A percentile compares a stretch with the other conserved stretches of the same genome.
phyloP scores from a whole-genome alignment of 148 eudicot species.

The Cornus florida region DNA sequence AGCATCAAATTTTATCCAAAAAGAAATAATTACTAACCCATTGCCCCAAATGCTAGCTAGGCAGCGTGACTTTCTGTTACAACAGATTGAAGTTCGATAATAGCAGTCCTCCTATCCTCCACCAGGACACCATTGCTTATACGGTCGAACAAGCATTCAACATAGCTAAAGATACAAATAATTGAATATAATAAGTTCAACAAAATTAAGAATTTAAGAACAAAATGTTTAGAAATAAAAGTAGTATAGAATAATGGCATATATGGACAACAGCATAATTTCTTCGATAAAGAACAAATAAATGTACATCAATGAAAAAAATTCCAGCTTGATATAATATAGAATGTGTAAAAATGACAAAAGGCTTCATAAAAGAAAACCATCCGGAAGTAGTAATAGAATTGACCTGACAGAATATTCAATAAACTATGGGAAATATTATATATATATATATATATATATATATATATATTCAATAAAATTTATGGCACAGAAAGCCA shows the following conservation, averaged over 20 bases:
- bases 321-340: neutral
- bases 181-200: neutral
- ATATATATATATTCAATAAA: too few relatives aligned
- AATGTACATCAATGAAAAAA: neutral
- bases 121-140: slow-evolving; percentile 84
- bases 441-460: too few relatives aligned
- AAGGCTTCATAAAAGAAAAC: neutral
- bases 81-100: slow-evolving; percentile 90
- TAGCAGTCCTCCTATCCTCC: slow-evolving; percentile 87
- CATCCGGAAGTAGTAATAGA: neutral
- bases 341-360: too few relatives aligned
- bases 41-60: slow-evolving; percentile 97
- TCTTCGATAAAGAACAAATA: neutral
- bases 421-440: neutral
- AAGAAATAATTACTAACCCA: slow-evolving; percentile 55
- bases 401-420: neutral
- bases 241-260: neutral
- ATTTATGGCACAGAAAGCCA: too few relatives aligned
- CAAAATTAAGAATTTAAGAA: neutral
- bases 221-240: slow-evolving; percentile 5
- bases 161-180: slow-evolving; percentile 54
- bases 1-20: slow-evolving; percentile 7
- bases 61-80: slow-evolving; percentile 90
- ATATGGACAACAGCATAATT: neutral
- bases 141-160: slow-evolving; percentile 95